Conservation (phyloP, 208 protist species). For the Leptomonas seymouri region DNA sequence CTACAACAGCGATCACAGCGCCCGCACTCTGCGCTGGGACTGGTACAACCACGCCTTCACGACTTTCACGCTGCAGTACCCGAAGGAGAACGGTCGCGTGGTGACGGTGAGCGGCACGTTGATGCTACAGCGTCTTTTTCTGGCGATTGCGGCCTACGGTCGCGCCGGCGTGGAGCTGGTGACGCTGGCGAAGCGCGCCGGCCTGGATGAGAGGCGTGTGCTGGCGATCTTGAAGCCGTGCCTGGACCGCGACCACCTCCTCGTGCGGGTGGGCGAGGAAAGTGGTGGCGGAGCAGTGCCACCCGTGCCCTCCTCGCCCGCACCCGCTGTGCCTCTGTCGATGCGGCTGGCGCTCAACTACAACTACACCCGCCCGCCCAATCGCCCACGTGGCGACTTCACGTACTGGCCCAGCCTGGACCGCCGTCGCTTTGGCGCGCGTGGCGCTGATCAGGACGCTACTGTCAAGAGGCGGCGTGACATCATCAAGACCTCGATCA, state of each 20-base stretch:
- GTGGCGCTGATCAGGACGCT: constrained; percentile 11
- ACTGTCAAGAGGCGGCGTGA: constrained; percentile 23
- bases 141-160: constrained; percentile 36
- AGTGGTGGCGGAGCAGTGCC: not conserved
- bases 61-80: constrained; percentile 37
- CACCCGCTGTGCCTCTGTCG: not conserved
- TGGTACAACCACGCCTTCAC: constrained; percentile 36
- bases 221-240: constrained; percentile 13
- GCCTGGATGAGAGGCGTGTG: constrained; percentile 9
- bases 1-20: constrained; percentile 19
- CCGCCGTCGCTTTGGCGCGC: constrained; percentile 11
- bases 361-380: constrained; percentile 19
- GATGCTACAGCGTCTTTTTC: constrained; percentile 42
- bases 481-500: constrained; percentile 40
- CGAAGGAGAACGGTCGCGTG: constrained; percentile 23
- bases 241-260: constrained; percentile 30
- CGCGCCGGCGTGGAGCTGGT: constrained; percentile 25
- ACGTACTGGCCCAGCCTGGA: constrained; percentile 30
- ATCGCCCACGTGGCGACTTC: constrained; percentile 32
- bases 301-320: not conserved
- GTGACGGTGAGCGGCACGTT: constrained; percentile 43
- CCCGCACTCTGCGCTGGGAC: constrained; percentile 29
- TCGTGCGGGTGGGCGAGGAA: constrained; percentile 13
- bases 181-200: constrained; percentile 38
- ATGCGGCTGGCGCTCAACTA: constrained; percentile 47